These are phyloP conservation scores for Eucalyptus polyanthemos DNA, from an alignment of 345 rosid genomes.

Conservation along the genomic window DNA sequence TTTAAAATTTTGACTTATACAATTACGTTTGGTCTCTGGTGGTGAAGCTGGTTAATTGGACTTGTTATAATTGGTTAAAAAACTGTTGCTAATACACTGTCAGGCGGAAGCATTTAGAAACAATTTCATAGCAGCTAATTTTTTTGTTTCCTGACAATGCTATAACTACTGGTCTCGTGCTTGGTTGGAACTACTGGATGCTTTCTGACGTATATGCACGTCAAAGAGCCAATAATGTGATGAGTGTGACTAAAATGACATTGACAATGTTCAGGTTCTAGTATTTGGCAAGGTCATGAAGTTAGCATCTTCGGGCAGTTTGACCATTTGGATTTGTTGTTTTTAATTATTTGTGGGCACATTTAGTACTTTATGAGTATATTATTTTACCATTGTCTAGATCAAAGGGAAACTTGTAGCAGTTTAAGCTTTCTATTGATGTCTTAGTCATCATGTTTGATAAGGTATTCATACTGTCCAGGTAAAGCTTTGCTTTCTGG, in stretches of 20 bases:
- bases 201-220: not conserved
- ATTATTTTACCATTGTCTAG: not conserved
- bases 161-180: not conserved
- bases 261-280: not conserved
- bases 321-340: not conserved
- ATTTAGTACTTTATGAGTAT: not conserved
- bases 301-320: not conserved
- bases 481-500: not conserved
- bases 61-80: not conserved
- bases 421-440: not conserved
- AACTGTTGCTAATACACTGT: not conserved
- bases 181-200: not conserved
- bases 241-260: not conserved
- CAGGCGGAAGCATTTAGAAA: not conserved
- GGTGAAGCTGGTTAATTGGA: not conserved
- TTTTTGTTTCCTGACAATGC: not conserved
- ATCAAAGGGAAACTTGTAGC: not conserved
- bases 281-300: not conserved
- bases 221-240: not conserved
- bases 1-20: not conserved
- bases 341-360: not conserved
- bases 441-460: not conserved
- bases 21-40: not conserved
- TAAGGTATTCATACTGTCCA: not conserved
- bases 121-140: not conserved